Evolutionary conservation across 2,329 filamentous ascomycete genomes (phyloP), one percentile per base, ranked within the genome.

Genomic region (Rosellinia necatrix): DNA sequence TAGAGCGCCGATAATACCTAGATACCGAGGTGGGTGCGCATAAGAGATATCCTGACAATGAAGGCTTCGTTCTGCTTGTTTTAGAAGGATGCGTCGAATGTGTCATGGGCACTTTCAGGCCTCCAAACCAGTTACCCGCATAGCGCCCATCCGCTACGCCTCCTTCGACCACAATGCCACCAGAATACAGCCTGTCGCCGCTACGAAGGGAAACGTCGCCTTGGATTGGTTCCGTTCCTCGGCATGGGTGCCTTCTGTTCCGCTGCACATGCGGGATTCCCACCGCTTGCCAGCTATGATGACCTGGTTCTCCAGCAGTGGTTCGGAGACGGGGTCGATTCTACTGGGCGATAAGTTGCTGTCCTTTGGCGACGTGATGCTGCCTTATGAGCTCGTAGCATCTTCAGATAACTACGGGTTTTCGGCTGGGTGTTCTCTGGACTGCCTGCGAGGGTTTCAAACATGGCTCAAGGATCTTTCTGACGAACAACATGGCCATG

Each of bases 331-430:
- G n/a, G 22, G 34, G 7, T 17, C 29, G 34, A 35, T 56, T 49
- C 48, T 32, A 4, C 64, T 71, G 13, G 47, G 59, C 5, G 19
- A 54, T 2, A 64, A 64, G 35, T 27, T 72, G 49, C 40, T 50
- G 6, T 29, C 55, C n/a, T 66, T 63, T 17, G 53, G 53, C 17
- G 37, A 65, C n/a, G 49, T 54, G 1, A 6, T 62, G 12, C 38
- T 72, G 12, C 63, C 69, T 2, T 72, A 71, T 37, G 70, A 72
- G 47, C 58, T 70, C 47, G 62, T 62, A 3, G 34, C 27, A 9
- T 17, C 56, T 13, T 21, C 13, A 4, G 15, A 15, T 27, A 1
- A 12, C 35, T 12, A n/a, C 3, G 38, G 15, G 3, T 27, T 22
- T 5, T 13, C 15, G 24, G 2, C n/a, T 3, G 25, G 4, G 13